Evolutionary conservation across 176 grass and related monocot genomes (phyloP), one percentile per base, ranked within the genome.

Genomic region (Echinochloa phyllopogon): DNA sequence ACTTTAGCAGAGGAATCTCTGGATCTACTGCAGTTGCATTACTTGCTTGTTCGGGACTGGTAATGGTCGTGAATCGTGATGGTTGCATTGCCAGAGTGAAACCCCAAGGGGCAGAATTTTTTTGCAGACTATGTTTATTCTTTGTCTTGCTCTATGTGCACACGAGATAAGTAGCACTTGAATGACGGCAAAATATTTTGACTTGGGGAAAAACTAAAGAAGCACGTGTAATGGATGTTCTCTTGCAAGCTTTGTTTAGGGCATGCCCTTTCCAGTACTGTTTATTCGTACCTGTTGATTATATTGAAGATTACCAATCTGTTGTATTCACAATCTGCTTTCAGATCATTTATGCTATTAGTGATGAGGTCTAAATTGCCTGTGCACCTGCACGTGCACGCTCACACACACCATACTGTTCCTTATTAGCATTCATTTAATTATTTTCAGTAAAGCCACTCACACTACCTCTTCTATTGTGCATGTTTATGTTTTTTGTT

Each of bases 271-370:
- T 58, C 14, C 55, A 45, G 3, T 24, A 5, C 3, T 38, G 15
- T 64, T 64, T 17, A 52, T 13, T 70, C 8, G n/a, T 77, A 37
- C 29, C 10, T 77, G 40, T 45, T 58, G 47, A 44, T 10, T 42
- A 11, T 82, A 64, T 44, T 47, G 20, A 90, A 64, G 8, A 72
- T 72, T 56, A 59, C 6, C 40, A 40, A 16, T 78, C 7, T 25
- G 20, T 48, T 75, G 37, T 23, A 41, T 65, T 39, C 57, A 10
- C 49, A 83, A 40, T 62, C 27, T 78, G n/a, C 69, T 65, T 90
- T 69, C 37, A 20, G 20, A 74, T 14, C 21, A 36, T 74, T 48
- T 65, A 29, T 72, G 72, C 13, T 83, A 9, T 42, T 51, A 73
- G 17, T 65, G 25, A 24, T 14, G 57, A 50, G 45, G 14, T 86